These are phyloP conservation scores for Cyclostephanos invisitatus DNA, from an alignment of 108 stramenopile genomes.

Conservation along the genomic window DNA sequence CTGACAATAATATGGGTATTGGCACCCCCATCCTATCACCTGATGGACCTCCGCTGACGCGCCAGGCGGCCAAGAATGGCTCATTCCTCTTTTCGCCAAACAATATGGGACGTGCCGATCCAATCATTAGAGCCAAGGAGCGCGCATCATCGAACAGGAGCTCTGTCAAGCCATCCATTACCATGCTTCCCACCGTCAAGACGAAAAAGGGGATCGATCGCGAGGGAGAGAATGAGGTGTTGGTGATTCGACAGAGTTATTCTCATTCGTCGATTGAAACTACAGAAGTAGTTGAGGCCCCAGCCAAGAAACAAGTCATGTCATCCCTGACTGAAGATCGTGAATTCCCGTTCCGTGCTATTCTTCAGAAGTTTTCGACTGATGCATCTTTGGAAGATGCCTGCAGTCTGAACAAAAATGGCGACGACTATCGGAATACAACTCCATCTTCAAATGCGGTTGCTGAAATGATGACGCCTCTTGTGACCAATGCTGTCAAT, in stretches of 20 bases:
- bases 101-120: slow-evolving; percentile 47
- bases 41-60: slow-evolving; percentile 25
- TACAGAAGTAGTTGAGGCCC: background rate
- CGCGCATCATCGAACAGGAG: slow-evolving; percentile 19
- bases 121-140: slow-evolving; percentile 36
- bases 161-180: slow-evolving; percentile 20
- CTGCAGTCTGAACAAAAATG: background rate
- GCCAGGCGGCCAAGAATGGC: slow-evolving; percentile 36
- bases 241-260: slow-evolving; percentile 18
- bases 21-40: slow-evolving; percentile 26
- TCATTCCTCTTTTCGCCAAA: slow-evolving; percentile 43
- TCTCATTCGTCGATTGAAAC: slow-evolving; percentile 12
- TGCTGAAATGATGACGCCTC: slow-evolving; percentile 20
- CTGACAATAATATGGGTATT: background rate
- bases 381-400: slow-evolving; percentile 8
- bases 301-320: background rate
- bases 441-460: background rate
- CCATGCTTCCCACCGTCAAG: slow-evolving; percentile 36
- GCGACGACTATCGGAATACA: background rate
- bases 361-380: slow-evolving; percentile 16
- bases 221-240: slow-evolving; percentile 6
- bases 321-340: slow-evolving; percentile 18
- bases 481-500: slow-evolving; percentile 16
- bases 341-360: slow-evolving; percentile 33
- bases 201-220: background rate